Evolutionary conservation across 306 rosid genomes (phyloP).

Genomic region (Castanea crenata): DNA sequence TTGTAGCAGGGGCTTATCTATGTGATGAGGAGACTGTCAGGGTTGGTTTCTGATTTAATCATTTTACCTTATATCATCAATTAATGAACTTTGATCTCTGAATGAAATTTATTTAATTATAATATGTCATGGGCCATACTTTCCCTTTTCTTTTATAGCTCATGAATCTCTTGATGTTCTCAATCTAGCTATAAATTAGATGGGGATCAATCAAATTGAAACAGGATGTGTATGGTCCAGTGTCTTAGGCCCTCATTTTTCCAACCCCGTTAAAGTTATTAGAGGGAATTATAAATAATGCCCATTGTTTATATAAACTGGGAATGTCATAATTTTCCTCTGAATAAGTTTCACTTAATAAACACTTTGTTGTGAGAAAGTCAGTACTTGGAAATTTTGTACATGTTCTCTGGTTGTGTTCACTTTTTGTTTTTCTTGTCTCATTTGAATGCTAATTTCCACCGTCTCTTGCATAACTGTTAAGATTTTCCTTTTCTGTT

Average conservation of each 20-base stretch:
- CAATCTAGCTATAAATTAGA: neutral
- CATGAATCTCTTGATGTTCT: neutral
- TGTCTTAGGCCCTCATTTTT: neutral
- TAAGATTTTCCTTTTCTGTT: slow-evolving; percentile 1
- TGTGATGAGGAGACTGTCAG: slow-evolving; percentile 92
- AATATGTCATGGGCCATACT: neutral
- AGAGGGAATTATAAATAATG: neutral
- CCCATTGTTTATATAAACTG: neutral
- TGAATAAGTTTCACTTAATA: neutral
- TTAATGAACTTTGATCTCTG: slow-evolving; percentile 13
- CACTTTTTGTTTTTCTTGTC: neutral
- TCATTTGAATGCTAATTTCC: neutral
- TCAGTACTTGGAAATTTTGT: neutral
- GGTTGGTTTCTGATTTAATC: slow-evolving; percentile 48
- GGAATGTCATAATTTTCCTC: neutral
- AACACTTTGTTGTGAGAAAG: neutral
- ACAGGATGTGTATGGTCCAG: neutral
- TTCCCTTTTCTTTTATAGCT: slow-evolving; percentile 2
- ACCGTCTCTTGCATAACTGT: slow-evolving; percentile 4
- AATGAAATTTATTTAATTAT: neutral
- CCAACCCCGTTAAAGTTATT: neutral
- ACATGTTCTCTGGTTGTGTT: neutral
- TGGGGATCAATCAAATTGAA: neutral
- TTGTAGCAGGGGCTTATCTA: slow-evolving; percentile 92
- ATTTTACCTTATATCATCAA: slow-evolving; percentile 1